Percentiles rank a stretch among this genome's conserved stretches.
Conservation (phyloP, 208 protist genomes). For the Trichomonas vaginalis region DNA sequence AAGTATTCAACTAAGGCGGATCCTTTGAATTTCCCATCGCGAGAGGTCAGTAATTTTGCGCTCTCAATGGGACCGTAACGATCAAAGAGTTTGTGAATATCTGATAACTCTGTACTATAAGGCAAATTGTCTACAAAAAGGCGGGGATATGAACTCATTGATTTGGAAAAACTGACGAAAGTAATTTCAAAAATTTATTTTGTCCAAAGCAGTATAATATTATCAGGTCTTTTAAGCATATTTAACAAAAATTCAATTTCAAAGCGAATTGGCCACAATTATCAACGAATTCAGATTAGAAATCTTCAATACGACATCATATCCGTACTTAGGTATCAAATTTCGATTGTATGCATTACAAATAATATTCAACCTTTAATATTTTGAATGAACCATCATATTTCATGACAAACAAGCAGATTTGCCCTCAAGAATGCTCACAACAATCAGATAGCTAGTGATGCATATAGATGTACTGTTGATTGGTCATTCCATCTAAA, state of each 20-base stretch:
- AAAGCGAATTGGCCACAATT: too few species aligned
- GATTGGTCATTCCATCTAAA: not conserved
- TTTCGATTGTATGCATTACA: too few species aligned
- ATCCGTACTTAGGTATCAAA: too few species aligned
- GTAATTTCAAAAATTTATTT: too few species aligned
- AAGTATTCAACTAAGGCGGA: not conserved
- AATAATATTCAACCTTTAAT: too few species aligned
- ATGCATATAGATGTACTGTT: not conserved
- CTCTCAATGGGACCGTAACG: not conserved
- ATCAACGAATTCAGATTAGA: too few species aligned
- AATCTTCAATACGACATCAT: too few species aligned
- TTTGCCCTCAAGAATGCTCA: not conserved
- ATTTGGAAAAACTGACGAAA: not conserved
- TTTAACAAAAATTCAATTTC: too few species aligned
- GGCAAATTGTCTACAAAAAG: not conserved
- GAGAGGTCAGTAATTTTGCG: not conserved
- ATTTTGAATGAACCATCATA: too few species aligned
- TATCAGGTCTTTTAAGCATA: too few species aligned
- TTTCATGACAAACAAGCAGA: not conserved
- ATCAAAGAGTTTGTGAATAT: not conserved
- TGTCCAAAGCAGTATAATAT: too few species aligned
- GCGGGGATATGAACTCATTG: not conserved
- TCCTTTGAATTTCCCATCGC: not conserved
- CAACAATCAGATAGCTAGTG: not conserved
- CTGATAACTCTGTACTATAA: not conserved